Conservation (phyloP, 106 monocot genomes). For the Dioscorea dumetorum region DNA sequence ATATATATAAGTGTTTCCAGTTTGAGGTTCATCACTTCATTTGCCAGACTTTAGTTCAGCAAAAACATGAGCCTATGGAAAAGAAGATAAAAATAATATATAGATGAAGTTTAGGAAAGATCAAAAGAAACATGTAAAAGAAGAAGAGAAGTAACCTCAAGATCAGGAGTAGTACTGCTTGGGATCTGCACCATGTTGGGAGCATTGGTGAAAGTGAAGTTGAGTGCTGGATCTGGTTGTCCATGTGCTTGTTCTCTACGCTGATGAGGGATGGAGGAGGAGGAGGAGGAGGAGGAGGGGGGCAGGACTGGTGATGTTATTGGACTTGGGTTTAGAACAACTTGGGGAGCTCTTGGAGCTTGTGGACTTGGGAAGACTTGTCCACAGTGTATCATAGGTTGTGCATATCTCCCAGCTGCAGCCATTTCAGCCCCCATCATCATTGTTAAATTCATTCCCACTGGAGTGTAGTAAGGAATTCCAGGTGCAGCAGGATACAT, state of each 20-base stretch:
- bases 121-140: not conserved
- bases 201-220: not conserved
- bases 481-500: not conserved
- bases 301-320: not conserved
- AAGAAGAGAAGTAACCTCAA: not conserved
- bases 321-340: not conserved
- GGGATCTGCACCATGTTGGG: not conserved
- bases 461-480: not conserved
- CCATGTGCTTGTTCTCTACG: not conserved
- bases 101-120: not conserved
- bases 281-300: too few relatives aligned
- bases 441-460: not conserved
- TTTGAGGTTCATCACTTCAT: too few relatives aligned
- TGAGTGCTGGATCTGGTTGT: not conserved
- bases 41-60: not conserved
- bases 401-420: not conserved
- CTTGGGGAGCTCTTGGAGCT: not conserved
- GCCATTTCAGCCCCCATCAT: not conserved
- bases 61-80: not conserved
- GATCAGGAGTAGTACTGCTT: not conserved
- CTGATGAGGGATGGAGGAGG: not conserved
- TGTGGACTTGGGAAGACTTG: not conserved
- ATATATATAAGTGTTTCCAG: too few relatives aligned
- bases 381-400: not conserved
- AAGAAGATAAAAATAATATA: not conserved